phyloP scores from a whole-genome alignment of 2,329 filamentous ascomycete species.

The Hysterium pulicare region DNA sequence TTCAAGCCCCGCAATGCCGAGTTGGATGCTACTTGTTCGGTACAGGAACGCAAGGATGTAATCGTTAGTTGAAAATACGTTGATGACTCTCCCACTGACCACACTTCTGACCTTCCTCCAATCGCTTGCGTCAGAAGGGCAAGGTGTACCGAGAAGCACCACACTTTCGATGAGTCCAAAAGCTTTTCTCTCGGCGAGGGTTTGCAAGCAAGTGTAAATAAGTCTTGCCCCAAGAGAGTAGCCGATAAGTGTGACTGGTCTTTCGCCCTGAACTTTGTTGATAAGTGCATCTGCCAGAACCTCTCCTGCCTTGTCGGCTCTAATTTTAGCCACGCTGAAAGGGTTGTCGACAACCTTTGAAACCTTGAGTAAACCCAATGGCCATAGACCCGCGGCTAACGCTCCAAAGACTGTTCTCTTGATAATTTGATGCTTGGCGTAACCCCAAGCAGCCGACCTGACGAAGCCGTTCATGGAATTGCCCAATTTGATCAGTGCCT shows the following conservation, averaged over 20 bases:
- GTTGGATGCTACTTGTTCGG: constrained; percentile 74
- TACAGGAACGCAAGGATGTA: constrained; percentile 86
- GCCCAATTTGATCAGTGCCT: constrained; percentile 73
- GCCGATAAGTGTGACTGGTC: constrained; percentile 75
- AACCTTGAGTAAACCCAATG: constrained; percentile 46
- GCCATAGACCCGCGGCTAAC: constrained; percentile 48
- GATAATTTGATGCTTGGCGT: constrained; percentile 72
- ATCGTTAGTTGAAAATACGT: constrained; percentile 85
- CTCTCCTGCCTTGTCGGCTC: constrained; percentile 75
- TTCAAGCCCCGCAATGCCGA: constrained; percentile 81
- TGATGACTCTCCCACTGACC: constrained; percentile 78
- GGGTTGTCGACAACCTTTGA: constrained; percentile 70
- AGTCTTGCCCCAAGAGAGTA: constrained; percentile 79
- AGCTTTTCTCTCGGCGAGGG: constrained; percentile 70
- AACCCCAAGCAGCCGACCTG: constrained; percentile 75
- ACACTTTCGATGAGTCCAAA: constrained; percentile 84
- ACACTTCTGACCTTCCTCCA: constrained; percentile 77
- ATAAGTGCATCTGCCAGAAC: constrained; percentile 80
- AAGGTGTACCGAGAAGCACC: constrained; percentile 77
- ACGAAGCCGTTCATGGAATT: constrained; percentile 73
- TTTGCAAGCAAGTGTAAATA: constrained; percentile 77
- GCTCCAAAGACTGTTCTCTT: constrained; percentile 54
- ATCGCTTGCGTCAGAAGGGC: constrained; percentile 66
- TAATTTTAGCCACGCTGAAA: constrained; percentile 70
- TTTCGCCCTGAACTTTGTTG: constrained; percentile 76